Percentiles rank a stretch among this genome's conserved stretches.
Evolutionary conservation across 805 yeast species (phyloP).

Genomic region (Alloascoidea africana): DNA sequence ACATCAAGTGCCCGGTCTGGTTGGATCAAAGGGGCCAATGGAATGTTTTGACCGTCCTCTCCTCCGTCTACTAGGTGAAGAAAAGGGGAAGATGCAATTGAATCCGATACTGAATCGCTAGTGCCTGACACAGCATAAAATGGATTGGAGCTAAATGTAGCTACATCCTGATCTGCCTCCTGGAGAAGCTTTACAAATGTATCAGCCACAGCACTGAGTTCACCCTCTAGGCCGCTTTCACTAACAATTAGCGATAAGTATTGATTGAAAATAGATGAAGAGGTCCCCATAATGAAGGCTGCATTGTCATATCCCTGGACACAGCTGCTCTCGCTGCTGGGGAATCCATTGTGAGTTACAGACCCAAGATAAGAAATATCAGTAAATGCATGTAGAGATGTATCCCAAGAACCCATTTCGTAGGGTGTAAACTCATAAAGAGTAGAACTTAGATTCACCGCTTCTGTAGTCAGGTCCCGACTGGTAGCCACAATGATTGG

Average conservation of each 20-base stretch:
- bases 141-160: slow-evolving; percentile 63
- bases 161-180: slow-evolving; percentile 43
- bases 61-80: slow-evolving; percentile 64
- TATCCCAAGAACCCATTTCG: slow-evolving; percentile 73
- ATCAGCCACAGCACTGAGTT: slow-evolving; percentile 13
- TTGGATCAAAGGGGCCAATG: slow-evolving; percentile 49
- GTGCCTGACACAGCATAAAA: slow-evolving; percentile 29
- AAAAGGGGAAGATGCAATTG: slow-evolving; percentile 3
- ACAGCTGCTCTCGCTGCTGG: slow-evolving; percentile 30
- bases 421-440: slow-evolving; percentile 28
- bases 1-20: slow-evolving; percentile 47
- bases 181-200: slow-evolving; percentile 15
- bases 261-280: slow-evolving; percentile 40
- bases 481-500: slow-evolving; percentile 38
- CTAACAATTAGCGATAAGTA: slow-evolving; percentile 13
- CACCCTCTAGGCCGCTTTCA: slow-evolving; percentile 18
- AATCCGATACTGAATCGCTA: too few relatives aligned
- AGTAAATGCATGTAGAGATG: slow-evolving; percentile 44
- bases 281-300: slow-evolving; percentile 55
- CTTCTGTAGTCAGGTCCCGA: slow-evolving; percentile 23
- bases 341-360: slow-evolving; percentile 36
- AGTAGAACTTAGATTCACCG: slow-evolving; percentile 46
- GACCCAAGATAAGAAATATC: slow-evolving; percentile 57
- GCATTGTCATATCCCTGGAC: slow-evolving; percentile 59
- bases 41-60: slow-evolving; percentile 61